Evolutionary conservation across 2,329 filamentous ascomycete species (phyloP), one percentile per base, ranked within the genome.

Genomic region (Metarhizium brunneum): DNA sequence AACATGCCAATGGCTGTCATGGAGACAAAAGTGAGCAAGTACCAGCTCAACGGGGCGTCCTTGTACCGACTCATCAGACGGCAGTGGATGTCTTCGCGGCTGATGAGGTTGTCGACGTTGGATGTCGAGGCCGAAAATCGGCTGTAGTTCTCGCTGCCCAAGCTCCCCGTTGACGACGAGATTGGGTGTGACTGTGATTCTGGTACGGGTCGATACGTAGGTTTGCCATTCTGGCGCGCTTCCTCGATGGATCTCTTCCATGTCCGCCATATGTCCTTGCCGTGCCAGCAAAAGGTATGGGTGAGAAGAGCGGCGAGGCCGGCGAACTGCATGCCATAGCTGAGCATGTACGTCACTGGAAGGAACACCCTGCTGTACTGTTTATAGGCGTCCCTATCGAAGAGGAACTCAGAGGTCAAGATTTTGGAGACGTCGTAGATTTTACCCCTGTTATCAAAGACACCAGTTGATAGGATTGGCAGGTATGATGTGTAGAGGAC

Each of bases 291-390:
- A 25, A 81, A 75, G 0, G 90, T 95, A 66, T 95, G 90, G 1
- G 88, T 90, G 18, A 95, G 73, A 13, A 95, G 75, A 1, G 89
- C 87, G 29, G 89, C 86, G 20, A 95, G 75, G 1, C 87, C 88
- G 13, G 90, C 90, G 67, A 95, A 95, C 64, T 94, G 90, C 29
- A 95, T 80, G 2, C 86, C 90, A 62, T 95, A 95, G 65, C 88
- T 92, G 45, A 95, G 77, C 20, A 92, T 88, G 65, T 94, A 95
- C 0, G 90, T 94, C 58, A 94, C 90, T 1, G 90, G 89, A 8
- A 95, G 73, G 61, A 92, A 95, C 1, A 95, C 88, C 18, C 87
- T 83, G 62, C 88, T 92, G 70, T 95, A 95, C n/a, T 77, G 80
- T 50, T 84, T 76, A 69, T 95, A 95, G 18, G 88, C 88, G 20